These are phyloP conservation scores for Melastoma malabathricum DNA, from an alignment of 345 rosid genomes.

Conservation along the genomic window DNA sequence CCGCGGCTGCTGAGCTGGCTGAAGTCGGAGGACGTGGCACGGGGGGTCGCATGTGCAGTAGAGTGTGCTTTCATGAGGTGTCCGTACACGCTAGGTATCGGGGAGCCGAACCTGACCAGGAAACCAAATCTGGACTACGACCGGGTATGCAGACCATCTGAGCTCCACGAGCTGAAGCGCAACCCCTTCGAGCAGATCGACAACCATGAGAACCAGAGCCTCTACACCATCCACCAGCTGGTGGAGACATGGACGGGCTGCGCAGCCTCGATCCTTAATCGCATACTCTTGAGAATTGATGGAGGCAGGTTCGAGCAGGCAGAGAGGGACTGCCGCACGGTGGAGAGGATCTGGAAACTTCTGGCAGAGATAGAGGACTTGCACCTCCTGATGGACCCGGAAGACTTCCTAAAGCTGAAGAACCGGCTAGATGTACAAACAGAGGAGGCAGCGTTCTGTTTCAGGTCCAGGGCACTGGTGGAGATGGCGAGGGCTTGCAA, in stretches of 20 bases:
- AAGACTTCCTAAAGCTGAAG: constrained; percentile 28
- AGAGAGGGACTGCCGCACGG: constrained; percentile 17
- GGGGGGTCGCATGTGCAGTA: constrained; percentile 44
- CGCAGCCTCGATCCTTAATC: constrained; percentile 27
- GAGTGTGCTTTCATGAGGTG: constrained; percentile 74
- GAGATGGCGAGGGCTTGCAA: constrained; percentile 44
- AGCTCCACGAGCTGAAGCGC: constrained; percentile 17
- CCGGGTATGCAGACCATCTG: constrained; percentile 25
- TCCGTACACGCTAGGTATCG: constrained; percentile 67
- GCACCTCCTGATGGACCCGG: constrained; percentile 33
- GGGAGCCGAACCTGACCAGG: constrained; percentile 57
- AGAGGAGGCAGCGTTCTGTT: constrained; percentile 27
- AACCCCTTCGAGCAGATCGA: constrained; percentile 21
- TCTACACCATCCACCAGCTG: constrained; percentile 62
- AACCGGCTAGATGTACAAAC: constrained; percentile 13
- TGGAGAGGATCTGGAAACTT: constrained; percentile 29
- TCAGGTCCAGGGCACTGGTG: constrained; percentile 58
- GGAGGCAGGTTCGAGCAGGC: constrained; percentile 13
- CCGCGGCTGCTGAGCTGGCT: constrained; percentile 73
- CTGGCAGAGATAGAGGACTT: constrained; percentile 23
- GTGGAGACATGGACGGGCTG: constrained; percentile 73
- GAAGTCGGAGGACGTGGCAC: constrained; percentile 52
- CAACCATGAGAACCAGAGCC: constrained; percentile 48
- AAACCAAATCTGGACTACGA: constrained; percentile 37
- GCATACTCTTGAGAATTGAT: constrained; percentile 23